Percentiles rank a stretch among this genome's conserved stretches.
Conservation (phyloP, 306 rosid genomes). For the Astragalus membranaceus region DNA sequence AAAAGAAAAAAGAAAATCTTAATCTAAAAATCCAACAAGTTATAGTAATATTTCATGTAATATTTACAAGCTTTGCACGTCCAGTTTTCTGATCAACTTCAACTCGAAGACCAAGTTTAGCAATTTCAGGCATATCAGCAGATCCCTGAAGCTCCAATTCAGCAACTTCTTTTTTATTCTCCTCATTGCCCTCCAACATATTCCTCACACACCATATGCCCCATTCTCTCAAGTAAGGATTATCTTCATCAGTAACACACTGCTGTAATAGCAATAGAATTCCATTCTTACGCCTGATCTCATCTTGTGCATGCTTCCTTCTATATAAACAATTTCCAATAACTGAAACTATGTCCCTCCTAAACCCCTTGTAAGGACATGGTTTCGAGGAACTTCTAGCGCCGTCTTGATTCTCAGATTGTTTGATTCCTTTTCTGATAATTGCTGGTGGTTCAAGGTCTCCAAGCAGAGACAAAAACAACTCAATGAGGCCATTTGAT, state of each 20-base stretch:
- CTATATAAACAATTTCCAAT: conserved; percentile 62
- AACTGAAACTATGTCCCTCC: conserved; percentile 66
- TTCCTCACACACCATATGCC: conserved; percentile 76
- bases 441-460: conserved; percentile 72
- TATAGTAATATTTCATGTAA: conserved; percentile 17
- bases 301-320: conserved; percentile 61
- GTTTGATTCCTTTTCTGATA: conserved; percentile 47
- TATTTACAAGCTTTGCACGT: conserved; percentile 68
- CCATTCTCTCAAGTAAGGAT: conserved; percentile 86
- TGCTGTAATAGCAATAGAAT: conserved; percentile 72
- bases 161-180: conserved; percentile 61
- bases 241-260: conserved; percentile 75
- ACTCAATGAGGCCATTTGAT: conserved; percentile 46
- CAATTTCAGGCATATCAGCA: conserved; percentile 57
- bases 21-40: background rate
- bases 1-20: background rate
- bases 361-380: conserved; percentile 54
- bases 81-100: conserved; percentile 58
- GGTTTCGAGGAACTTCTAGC: conserved; percentile 24
- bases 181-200: conserved; percentile 60
- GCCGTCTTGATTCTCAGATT: conserved; percentile 29
- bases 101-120: conserved; percentile 65
- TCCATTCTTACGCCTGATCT: conserved; percentile 46
- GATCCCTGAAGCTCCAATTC: conserved; percentile 68
- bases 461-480: conserved; percentile 48